Conservation (phyloP, 495 filamentous ascomycete genomes). For the Talaromyces liani region DNA sequence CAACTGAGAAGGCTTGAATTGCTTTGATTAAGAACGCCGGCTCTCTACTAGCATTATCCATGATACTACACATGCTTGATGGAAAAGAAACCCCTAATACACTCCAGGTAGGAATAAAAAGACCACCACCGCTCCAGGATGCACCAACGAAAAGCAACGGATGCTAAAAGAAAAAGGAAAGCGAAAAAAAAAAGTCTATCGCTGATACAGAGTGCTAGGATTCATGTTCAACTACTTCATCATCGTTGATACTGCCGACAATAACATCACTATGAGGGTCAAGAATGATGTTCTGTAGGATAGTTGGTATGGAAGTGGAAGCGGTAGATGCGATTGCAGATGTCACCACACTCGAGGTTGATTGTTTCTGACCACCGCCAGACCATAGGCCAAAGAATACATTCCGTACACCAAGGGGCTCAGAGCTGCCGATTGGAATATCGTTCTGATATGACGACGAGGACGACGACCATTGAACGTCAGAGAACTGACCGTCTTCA, state of each 20-base stretch:
- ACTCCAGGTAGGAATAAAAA: not conserved
- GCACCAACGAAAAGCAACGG: not conserved
- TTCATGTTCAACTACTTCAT: not conserved
- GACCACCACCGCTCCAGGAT: not conserved
- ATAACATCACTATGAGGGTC: not conserved
- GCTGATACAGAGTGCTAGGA: not conserved
- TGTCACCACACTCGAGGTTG: not conserved
- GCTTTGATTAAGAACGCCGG: not conserved
- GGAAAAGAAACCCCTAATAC: not conserved
- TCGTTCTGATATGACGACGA: not conserved
- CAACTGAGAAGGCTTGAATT: not conserved
- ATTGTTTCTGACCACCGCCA: not conserved
- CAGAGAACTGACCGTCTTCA: conserved; percentile 17
- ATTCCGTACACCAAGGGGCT: not conserved
- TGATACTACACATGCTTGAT: not conserved
- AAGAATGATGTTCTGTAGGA: not conserved
- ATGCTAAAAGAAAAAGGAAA: not conserved
- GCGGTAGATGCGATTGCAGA: not conserved
- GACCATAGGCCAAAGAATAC: not conserved
- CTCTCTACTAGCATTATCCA: not conserved
- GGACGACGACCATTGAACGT: not conserved
- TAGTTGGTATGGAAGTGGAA: not conserved
- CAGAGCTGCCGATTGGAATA: not conserved
- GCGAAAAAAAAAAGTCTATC: not conserved
- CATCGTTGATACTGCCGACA: not conserved